A percentile compares a stretch with the other conserved stretches of the same genome.
phyloP scores from a whole-genome alignment of 1,284 basidiomycete genomes.

The Lentinula novae-zelandiae region DNA sequence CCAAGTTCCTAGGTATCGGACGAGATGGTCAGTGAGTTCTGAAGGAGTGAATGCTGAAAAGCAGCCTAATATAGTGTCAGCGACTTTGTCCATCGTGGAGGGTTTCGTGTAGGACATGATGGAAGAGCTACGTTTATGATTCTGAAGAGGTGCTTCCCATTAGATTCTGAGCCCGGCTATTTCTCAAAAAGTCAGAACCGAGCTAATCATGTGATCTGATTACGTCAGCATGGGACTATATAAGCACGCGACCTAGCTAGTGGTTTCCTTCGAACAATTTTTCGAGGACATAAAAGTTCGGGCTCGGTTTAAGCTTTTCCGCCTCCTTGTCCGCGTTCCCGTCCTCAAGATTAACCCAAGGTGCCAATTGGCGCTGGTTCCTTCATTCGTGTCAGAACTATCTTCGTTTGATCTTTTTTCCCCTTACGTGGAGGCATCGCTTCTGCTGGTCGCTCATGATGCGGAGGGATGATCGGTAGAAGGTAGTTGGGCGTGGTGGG shows the following conservation, averaged over 20 bases:
- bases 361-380: conserved; percentile 31
- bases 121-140: background rate
- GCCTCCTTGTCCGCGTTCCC: conserved; percentile 88
- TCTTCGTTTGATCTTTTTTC: conserved; percentile 37
- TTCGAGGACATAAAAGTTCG: conserved; percentile 85
- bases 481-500: conserved; percentile 19
- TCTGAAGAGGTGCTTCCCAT: no score
- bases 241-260: background rate
- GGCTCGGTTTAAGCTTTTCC: conserved; percentile 70
- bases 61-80: conserved; percentile 59
- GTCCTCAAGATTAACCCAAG: conserved; percentile 67
- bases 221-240: background rate
- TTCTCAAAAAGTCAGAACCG: background rate
- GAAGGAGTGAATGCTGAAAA: conserved; percentile 58
- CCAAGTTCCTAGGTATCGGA: conserved; percentile 75
- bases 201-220: background rate
- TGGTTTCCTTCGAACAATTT: conserved; percentile 49
- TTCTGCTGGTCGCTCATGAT: conserved; percentile 43
- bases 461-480: conserved; percentile 24
- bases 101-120: conserved; percentile 38
- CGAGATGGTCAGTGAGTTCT: conserved; percentile 62
- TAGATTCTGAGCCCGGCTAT: no score
- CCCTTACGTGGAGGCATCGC: conserved; percentile 53
- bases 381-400: conserved; percentile 25
- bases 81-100: conserved; percentile 40